These are phyloP conservation scores for Phanerodontia chrysosporium DNA, from an alignment of 768 basidiomycete genomes.

Conservation along the genomic window DNA sequence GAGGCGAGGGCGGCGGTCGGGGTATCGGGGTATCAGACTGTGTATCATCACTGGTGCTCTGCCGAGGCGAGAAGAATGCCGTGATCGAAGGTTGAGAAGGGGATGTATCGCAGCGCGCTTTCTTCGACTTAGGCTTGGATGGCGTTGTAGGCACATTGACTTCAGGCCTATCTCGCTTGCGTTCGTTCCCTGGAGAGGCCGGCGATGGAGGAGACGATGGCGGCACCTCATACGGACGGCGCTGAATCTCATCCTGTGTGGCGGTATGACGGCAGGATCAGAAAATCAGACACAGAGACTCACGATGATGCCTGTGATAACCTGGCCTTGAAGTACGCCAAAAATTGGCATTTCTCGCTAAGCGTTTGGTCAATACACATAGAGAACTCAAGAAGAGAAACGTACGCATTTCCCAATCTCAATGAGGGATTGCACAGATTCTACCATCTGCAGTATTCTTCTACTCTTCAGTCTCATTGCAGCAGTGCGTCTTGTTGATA, in stretches of 20 bases:
- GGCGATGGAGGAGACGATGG: not conserved
- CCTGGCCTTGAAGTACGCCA: constrained; percentile 59
- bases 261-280: not conserved
- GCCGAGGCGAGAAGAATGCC: constrained; percentile 16
- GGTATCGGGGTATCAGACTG: not conserved
- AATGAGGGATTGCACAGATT: constrained; percentile 52
- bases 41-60: not conserved
- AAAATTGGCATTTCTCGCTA: constrained; percentile 87
- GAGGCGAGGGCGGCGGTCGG: not conserved
- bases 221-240: not conserved
- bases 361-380: not conserved
- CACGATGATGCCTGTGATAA: constrained; percentile 76
- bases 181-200: not conserved
- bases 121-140: constrained; percentile 26
- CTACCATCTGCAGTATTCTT: constrained; percentile 73
- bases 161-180: constrained; percentile 13
- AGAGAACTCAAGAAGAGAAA: constrained; percentile 1
- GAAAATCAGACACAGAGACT: constrained; percentile 12
- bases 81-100: constrained; percentile 18
- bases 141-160: constrained; percentile 19
- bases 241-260: not conserved
- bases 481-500: not conserved
- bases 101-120: constrained; percentile 18
- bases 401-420: constrained; percentile 47
- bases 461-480: not conserved